phyloP scores from a whole-genome alignment of 257 asterid genomes.

The Capsicum rhomboideum region DNA sequence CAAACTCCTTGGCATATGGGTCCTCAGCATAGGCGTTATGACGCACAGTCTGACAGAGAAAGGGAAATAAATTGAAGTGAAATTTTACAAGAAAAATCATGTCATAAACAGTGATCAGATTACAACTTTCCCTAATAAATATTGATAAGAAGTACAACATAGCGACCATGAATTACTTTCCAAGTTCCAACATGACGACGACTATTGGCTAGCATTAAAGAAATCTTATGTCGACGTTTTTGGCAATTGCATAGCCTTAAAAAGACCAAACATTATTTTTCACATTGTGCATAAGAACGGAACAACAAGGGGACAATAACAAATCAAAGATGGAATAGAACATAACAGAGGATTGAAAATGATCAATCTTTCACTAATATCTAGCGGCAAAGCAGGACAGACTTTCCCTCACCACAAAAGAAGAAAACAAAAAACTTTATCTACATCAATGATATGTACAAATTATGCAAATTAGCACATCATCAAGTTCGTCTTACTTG shows the following conservation, averaged over 20 bases:
- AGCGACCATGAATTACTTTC: not conserved
- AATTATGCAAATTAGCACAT: not conserved
- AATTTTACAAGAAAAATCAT: not conserved
- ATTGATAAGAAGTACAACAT: not conserved
- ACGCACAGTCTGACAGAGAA: conserved; percentile 52
- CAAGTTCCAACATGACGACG: not conserved
- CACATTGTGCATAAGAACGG: not conserved
- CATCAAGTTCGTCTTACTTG: not conserved
- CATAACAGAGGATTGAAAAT: not conserved
- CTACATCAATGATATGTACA: not conserved
- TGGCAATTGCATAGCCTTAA: not conserved
- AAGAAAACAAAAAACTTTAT: not conserved
- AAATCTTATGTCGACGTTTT: too few relatives aligned
- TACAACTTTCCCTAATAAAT: not conserved
- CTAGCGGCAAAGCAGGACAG: not conserved
- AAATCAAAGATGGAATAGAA: not conserved
- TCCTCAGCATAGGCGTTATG: conserved; percentile 80
- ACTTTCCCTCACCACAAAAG: not conserved
- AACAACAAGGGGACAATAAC: not conserved
- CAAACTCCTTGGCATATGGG: conserved; percentile 83
- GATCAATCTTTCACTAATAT: not conserved
- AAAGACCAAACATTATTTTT: not conserved
- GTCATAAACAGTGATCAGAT: not conserved
- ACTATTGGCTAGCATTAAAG: not conserved
- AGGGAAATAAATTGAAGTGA: not conserved